Percentiles rank a stretch among this genome's conserved stretches.
These are phyloP conservation scores for Isoetes taiwanensis DNA, from an alignment of 75 land plant species.

Conservation along the genomic window DNA sequence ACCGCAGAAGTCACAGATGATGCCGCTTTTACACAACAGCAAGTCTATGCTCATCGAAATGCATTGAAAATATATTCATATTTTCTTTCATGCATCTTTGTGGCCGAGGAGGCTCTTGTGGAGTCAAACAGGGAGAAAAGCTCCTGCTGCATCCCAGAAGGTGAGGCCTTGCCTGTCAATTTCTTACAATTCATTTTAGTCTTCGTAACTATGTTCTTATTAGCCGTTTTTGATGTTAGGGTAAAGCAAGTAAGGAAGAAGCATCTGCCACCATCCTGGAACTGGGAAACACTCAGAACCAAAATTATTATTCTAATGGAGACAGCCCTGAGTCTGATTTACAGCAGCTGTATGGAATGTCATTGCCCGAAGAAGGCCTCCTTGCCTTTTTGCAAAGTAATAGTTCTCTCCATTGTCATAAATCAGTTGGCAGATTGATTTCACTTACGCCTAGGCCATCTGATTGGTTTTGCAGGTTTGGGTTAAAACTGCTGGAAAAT, in stretches of 20 bases:
- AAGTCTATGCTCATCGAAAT: conserved; percentile 58
- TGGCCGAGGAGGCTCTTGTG: conserved; percentile 43
- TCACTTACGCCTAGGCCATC: no score
- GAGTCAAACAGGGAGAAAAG: conserved; percentile 10
- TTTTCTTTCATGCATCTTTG: conserved; percentile 48
- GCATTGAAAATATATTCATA: conserved; percentile 75
- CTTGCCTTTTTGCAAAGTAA: conserved; percentile 76
- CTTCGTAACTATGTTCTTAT: not conserved
- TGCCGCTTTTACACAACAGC: conserved; percentile 22
- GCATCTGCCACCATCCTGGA: conserved; percentile 42
- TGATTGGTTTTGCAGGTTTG: conserved; percentile 38
- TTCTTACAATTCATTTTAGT: not conserved
- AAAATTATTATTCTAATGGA: conserved; percentile 57
- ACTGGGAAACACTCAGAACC: conserved; percentile 67
- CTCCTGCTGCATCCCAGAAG: not conserved
- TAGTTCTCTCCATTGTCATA: no score
- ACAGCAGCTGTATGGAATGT: conserved; percentile 58
- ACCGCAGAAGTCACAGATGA: conserved; percentile 9
- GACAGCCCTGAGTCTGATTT: conserved; percentile 69
- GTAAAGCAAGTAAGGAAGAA: conserved; percentile 44
- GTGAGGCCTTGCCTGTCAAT: not conserved
- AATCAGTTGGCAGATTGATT: no score
- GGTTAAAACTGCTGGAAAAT: conserved; percentile 63
- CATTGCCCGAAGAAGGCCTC: conserved; percentile 66
- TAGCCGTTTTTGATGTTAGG: no score